Base-by-base conservation (phyloP, 148 eudicot genomes). In the Arbutus unedo region DNA sequence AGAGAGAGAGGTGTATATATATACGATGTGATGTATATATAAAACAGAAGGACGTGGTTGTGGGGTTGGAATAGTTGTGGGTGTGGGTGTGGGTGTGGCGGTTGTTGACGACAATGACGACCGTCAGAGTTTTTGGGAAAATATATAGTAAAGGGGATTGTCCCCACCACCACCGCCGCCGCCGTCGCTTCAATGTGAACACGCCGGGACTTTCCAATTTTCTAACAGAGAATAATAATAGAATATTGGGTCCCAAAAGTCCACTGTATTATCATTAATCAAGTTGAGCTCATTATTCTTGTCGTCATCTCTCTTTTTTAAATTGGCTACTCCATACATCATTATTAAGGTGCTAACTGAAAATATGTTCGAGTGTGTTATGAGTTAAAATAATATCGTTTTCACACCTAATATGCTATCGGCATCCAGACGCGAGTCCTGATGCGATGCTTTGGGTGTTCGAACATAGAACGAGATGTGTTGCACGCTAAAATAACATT, bases 21-120 rank as follows among this genome's bases (percentile, higher is more conserved):
- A 75, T 50, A 31, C 19, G 47, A 16, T 10, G 38, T 67, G 15
- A 2, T 73, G 8, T n/a, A 45, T n/a, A 73, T 70, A 45, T 45
- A 67, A 2, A 6, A 38, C 38, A 68, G 19, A 15, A 3, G 8
- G n/a, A 43, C 14, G 11, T 48, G 43, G 74, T 44, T 38, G 2
- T 54, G 38, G 44, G 74, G 18, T 50, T 72, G 76, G 76, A 72
- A 72, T 72, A 16, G 55, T 74, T 48, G 54, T 15, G 11, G 55
- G 38, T 14, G 21, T 41, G 48, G 74, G 48, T 70, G 74, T 14
- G 38, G 25, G 2, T 64, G 70, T 15, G 4, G 7, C 8, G 5
- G 70, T 19, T 19, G 77, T 47, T 74, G 77, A 74, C 77, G 76
- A 74, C 47, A 48, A 74, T 1, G 77, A 48, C 76, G 51, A 60